Evolutionary conservation across 2,329 filamentous ascomycete genomes (phyloP), one percentile per base, ranked within the genome.

Genomic region (Ceratocystis colombiana): DNA sequence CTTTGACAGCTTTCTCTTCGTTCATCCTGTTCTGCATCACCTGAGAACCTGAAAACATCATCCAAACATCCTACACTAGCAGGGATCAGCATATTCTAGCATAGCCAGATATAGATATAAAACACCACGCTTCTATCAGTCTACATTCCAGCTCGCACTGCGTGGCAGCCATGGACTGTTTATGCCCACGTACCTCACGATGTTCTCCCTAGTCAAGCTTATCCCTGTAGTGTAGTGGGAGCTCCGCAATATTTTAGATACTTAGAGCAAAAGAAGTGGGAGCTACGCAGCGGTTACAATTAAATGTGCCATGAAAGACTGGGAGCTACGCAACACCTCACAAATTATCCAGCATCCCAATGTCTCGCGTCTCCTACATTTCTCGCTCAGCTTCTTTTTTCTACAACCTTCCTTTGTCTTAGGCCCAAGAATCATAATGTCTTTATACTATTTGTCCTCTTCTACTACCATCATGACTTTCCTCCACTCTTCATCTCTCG

Each of bases 371-470:
- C n/a, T 20, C 30, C 57, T 20, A 8, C 57, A 61, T 61, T 37
- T 37, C 7, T 12, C 37, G 10, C 37, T 41, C 57, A n/a, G 12
- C n/a, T 61, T 41, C 57, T 20, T 61, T 30, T 61, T 37, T 37
- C 57, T 25, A 33, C 41, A 20, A n/a, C 41, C 17, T 61, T 20
- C 3, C 57, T 20, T 30, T 61, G 57, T 61, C 57, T 33, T 61
- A 4, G 37, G 17, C n/a, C 33, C 30, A 33, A 61, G 30, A 33
- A 61, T 61, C 57, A 20, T 20, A 41, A 37, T 61, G 57, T 61
- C 57, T 33, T 30, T 10, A 20, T 20, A 15, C 5, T 41, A 3
- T 41, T 3, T 12, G 10, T 41, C 37, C 33, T 1, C 8, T 37
- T 37, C 33, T 37, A 37, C 33, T 37, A 7, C 33, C 33, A 37